These are phyloP conservation scores for Euphrasia confusa DNA, from an alignment of 257 asterid genomes.

Conservation along the genomic window DNA sequence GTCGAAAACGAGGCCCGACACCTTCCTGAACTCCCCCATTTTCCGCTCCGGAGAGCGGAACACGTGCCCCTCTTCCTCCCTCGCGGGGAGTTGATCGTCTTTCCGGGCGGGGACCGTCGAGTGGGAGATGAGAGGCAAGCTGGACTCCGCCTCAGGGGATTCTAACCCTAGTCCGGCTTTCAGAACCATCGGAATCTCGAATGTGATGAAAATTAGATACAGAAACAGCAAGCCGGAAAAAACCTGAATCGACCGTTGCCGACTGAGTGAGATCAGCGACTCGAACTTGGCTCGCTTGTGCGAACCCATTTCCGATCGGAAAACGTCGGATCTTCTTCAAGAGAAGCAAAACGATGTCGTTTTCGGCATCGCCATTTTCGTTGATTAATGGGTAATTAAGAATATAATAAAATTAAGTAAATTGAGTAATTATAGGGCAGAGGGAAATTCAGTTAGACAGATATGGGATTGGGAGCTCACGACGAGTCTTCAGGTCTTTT, in stretches of 20 bases:
- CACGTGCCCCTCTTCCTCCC: conserved; percentile 31
- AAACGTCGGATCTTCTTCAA: conserved; percentile 19
- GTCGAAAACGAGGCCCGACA: conserved; percentile 66
- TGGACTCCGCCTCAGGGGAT: conserved; percentile 44
- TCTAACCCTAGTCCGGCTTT: conserved; percentile 61
- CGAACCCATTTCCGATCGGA: conserved; percentile 29
- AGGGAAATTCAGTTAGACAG: neutral
- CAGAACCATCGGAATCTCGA: conserved; percentile 79
- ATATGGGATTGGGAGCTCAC: neutral
- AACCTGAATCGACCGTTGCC: conserved; percentile 78
- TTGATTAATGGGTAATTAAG: conserved; percentile 11
- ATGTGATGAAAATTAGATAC: conserved; percentile 57
- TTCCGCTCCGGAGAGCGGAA: conserved; percentile 32
- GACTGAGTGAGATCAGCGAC: conserved; percentile 68
- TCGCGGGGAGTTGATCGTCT: conserved; percentile 32
- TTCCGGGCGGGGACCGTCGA: conserved; percentile 32
- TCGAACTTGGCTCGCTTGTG: conserved; percentile 64
- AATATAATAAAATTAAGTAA: neutral
- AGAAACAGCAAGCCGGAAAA: conserved; percentile 58
- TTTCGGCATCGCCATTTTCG: conserved; percentile 14
- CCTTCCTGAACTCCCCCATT: conserved; percentile 45
- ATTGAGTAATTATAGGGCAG: neutral
- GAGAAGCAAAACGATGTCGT: conserved; percentile 29
- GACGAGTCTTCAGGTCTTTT: too few relatives aligned
- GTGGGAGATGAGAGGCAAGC: conserved; percentile 32